Evolutionary conservation across 202 grass and related monocot genomes (phyloP).

Genomic region (Dendrocalamus latiflorus): DNA sequence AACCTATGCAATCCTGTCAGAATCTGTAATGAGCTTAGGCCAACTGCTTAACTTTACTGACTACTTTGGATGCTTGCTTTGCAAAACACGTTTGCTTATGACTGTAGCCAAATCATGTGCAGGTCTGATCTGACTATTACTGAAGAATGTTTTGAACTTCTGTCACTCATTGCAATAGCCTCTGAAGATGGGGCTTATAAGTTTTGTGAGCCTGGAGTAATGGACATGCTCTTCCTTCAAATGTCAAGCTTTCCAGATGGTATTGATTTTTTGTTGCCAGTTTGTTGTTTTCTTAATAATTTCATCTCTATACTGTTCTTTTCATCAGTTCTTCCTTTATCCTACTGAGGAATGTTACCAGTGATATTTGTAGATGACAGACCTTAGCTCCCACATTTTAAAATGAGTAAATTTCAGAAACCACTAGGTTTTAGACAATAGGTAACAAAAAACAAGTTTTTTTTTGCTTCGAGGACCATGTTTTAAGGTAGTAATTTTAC

Average conservation of each 20-base stretch:
- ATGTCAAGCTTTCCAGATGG: slow-evolving; percentile 61
- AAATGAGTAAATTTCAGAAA: too few relatives aligned
- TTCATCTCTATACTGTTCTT: background rate
- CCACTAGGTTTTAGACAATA: too few relatives aligned
- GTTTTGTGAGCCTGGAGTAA: slow-evolving; percentile 75
- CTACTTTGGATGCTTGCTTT: background rate
- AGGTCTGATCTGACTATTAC: slow-evolving; percentile 63
- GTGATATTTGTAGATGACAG: background rate
- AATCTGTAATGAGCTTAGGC: background rate
- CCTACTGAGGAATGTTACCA: background rate
- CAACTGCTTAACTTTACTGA: background rate
- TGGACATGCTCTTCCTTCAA: slow-evolving; percentile 55
- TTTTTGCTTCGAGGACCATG: too few relatives aligned
- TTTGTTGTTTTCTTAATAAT: background rate
- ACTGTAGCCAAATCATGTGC: slow-evolving; percentile 25
- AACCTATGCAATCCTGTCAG: background rate
- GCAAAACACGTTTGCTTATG: background rate
- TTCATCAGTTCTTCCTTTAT: background rate
- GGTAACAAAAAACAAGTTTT: too few relatives aligned
- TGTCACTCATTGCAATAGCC: slow-evolving; percentile 67
- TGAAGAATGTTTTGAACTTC: slow-evolving; percentile 87
- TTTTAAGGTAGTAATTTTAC: too few relatives aligned
- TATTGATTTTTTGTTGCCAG: slow-evolving; percentile 21
- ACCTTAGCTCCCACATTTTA: background rate
- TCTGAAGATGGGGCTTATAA: slow-evolving; percentile 49